phyloP scores from a whole-genome alignment of 805 yeast genomes.

The Brettanomyces sp. region DNA sequence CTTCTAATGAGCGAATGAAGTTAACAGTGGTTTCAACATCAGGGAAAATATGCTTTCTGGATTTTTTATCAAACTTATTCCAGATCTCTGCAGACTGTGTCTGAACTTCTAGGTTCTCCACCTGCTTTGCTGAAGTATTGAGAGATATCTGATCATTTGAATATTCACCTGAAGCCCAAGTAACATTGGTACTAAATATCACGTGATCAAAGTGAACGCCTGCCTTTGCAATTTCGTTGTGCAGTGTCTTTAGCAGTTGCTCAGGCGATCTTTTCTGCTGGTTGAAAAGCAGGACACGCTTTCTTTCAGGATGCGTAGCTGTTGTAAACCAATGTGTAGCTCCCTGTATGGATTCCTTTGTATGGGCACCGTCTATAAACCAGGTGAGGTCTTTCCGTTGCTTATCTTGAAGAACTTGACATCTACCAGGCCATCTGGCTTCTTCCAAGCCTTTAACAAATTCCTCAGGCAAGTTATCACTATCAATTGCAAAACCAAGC shows the following conservation, averaged over 20 bases:
- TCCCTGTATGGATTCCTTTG: constrained; percentile 76
- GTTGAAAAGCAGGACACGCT: constrained; percentile 64
- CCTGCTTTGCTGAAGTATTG: constrained; percentile 70
- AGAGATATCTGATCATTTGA: constrained; percentile 77
- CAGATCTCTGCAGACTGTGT: constrained; percentile 63
- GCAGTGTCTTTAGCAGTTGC: constrained; percentile 47
- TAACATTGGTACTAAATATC: constrained; percentile 82
- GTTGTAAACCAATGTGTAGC: constrained; percentile 70
- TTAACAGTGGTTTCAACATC: constrained; percentile 70
- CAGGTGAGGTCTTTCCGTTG: constrained; percentile 47
- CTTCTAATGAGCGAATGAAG: constrained; percentile 38
- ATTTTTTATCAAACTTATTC: constrained; percentile 39
- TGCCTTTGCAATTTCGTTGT: constrained; percentile 30
- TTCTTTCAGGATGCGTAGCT: constrained; percentile 20
- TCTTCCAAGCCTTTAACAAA: constrained; percentile 50
- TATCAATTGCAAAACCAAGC: constrained; percentile 32
- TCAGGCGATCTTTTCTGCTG: constrained; percentile 89
- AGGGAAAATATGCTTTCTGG: constrained; percentile 42
- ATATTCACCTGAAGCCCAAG: constrained; percentile 78
- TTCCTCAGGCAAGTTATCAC: constrained; percentile 33
- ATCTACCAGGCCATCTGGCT: constrained; percentile 93
- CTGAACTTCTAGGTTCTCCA: constrained; percentile 77
- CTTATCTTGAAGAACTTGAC: constrained; percentile 51
- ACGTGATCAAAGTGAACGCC: constrained; percentile 57
- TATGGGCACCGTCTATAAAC: constrained; percentile 95